phyloP scores from a whole-genome alignment of 2,329 filamentous ascomycete genomes.

The Huntiella savannae region DNA sequence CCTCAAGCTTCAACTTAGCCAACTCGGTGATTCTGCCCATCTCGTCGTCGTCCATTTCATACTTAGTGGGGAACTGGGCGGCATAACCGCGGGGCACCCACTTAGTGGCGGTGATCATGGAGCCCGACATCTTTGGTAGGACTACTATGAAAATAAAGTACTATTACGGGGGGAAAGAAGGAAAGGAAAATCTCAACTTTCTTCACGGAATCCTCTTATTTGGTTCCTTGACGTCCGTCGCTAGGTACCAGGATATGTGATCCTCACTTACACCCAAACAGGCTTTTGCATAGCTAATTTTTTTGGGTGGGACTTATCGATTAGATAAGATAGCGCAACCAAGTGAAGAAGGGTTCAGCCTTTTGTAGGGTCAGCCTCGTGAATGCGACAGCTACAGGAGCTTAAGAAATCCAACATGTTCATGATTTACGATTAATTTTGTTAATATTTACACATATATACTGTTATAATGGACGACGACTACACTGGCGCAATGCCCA shows the following conservation, averaged over 20 bases:
- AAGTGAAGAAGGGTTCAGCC: constrained; percentile 1
- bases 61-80: constrained; percentile 56
- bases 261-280: neutral
- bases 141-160: constrained; percentile 4
- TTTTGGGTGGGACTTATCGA: constrained; percentile 7
- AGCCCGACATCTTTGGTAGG: constrained; percentile 28
- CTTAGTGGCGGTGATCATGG: constrained; percentile 55
- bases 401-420: neutral
- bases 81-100: constrained; percentile 65
- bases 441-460: neutral
- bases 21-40: constrained; percentile 57
- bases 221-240: too few relatives aligned
- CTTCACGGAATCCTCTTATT: neutral
- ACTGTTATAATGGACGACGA: constrained; percentile 13
- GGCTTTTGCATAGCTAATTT: neutral
- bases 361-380: constrained; percentile 2
- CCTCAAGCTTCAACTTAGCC: constrained; percentile 66
- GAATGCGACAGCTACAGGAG: neutral
- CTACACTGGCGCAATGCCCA: constrained; percentile 22
- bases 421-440: neutral
- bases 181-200: neutral
- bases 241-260: too few relatives aligned
- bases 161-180: neutral
- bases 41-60: constrained; percentile 56
- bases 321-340: constrained; percentile 4